Evolutionary conservation across 2,329 filamentous ascomycete genomes (phyloP).

Genomic region (Hypoxylon sp.): DNA sequence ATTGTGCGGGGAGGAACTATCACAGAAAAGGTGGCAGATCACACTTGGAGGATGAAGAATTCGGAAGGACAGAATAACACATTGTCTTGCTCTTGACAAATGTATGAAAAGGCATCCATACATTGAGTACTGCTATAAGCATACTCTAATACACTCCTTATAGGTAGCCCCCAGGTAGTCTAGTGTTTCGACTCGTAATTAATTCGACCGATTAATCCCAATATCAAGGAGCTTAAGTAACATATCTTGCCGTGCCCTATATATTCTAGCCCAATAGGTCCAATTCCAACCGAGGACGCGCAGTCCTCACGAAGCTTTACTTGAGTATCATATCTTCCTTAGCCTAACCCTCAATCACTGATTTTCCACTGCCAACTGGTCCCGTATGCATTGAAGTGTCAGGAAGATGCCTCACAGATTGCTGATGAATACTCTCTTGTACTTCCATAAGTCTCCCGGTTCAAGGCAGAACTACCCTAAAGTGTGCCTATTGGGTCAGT

Average conservation of each 20-base stretch:
- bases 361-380: too few relatives aligned
- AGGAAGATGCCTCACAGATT: too few relatives aligned
- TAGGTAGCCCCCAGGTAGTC: background rate
- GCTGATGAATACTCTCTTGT: too few relatives aligned
- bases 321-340: too few relatives aligned
- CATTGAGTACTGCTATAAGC: background rate
- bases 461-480: too few relatives aligned
- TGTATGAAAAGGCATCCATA: background rate
- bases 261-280: background rate
- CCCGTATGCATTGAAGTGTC: too few relatives aligned
- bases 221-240: background rate
- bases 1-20: background rate
- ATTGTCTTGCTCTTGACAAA: background rate
- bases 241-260: background rate
- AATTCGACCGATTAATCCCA: background rate
- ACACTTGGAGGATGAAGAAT: background rate
- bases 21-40: background rate
- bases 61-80: background rate
- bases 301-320: background rate
- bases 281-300: background rate
- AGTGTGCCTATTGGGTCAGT: too few relatives aligned
- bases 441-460: too few relatives aligned
- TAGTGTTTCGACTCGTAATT: background rate
- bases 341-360: too few relatives aligned
- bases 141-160: too few relatives aligned